A percentile compares a stretch with the other conserved stretches of the same genome.
These are phyloP conservation scores for Pilatotrama ljubarskyi DNA, from an alignment of 768 basidiomycete species.

Conservation along the genomic window DNA sequence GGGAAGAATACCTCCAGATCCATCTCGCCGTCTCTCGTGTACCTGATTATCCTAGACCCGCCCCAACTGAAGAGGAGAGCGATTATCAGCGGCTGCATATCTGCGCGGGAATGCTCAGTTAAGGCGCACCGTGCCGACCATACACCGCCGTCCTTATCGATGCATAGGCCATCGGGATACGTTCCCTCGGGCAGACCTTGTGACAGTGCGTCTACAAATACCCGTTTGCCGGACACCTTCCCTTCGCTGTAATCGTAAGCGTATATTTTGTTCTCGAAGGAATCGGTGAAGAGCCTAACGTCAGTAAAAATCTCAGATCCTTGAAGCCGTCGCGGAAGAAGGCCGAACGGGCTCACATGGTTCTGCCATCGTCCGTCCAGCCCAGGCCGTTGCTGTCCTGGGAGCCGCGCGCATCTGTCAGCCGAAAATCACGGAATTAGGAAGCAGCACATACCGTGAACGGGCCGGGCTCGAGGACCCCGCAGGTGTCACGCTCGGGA, in stretches of 20 bases:
- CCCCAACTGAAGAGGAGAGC: constrained; percentile 51
- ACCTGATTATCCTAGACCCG: constrained; percentile 59
- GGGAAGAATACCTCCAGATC: constrained; percentile 61
- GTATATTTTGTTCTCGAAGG: constrained; percentile 62
- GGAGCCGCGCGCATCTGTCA: constrained; percentile 3
- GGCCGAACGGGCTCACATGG: constrained; percentile 42
- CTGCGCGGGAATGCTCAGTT: constrained; percentile 14
- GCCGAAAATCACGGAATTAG: constrained; percentile 5
- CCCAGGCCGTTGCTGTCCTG: constrained; percentile 66
- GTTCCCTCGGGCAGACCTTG: constrained; percentile 50
- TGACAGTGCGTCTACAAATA: constrained; percentile 57
- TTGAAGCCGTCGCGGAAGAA: constrained; percentile 7
- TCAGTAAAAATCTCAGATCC: constrained; percentile 13
- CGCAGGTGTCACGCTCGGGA: constrained; percentile 47
- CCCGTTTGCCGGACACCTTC: constrained; percentile 53
- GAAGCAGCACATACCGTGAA: constrained; percentile 57
- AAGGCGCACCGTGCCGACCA: constrained; percentile 61
- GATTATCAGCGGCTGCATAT: constrained; percentile 11
- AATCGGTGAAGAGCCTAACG: constrained; percentile 72
- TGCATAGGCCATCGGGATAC: constrained; percentile 66
- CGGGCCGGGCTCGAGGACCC: constrained; percentile 58
- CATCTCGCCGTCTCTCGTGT: constrained; percentile 50
- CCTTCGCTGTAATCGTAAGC: constrained; percentile 65
- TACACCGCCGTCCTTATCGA: constrained; percentile 61
- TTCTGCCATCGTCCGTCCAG: constrained; percentile 62